Percentiles rank a stretch among this genome's conserved stretches.
Conservation (phyloP, 2,329 filamentous ascomycete genomes). For the Diaporthe longicolla region DNA sequence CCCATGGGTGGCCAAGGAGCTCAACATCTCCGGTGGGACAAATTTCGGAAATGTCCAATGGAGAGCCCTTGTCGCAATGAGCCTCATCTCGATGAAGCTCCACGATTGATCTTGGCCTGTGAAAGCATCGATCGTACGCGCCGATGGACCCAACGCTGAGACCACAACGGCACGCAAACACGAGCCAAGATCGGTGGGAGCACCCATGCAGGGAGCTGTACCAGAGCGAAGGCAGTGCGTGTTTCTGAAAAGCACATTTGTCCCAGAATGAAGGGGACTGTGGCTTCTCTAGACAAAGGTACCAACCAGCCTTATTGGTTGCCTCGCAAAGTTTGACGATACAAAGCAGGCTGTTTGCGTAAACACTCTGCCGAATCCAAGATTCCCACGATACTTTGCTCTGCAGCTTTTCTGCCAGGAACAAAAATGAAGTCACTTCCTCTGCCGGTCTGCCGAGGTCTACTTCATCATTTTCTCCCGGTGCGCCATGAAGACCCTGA, state of each 20-base stretch:
- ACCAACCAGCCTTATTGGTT: neutral
- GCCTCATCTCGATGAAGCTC: neutral
- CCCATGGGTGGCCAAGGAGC: neutral
- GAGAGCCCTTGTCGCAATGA: neutral
- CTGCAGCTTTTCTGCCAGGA: neutral
- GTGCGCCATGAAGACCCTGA: conserved; percentile 70
- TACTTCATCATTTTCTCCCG: conserved; percentile 60
- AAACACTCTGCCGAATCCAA: neutral
- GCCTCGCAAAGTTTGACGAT: neutral
- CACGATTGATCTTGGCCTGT: neutral
- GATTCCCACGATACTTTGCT: neutral
- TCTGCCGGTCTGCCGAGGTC: conserved; percentile 13
- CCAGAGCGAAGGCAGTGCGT: neutral
- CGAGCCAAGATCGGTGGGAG: neutral
- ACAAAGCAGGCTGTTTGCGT: neutral
- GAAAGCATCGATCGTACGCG: too few relatives aligned
- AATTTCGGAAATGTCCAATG: neutral
- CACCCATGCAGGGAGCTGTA: neutral
- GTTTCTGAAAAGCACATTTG: neutral
- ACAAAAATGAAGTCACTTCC: neutral
- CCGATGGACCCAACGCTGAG: neutral
- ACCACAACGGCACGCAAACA: neutral
- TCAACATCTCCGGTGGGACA: neutral
- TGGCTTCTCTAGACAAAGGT: neutral
- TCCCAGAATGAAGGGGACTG: neutral